These are phyloP conservation scores for Ophiobolus disseminans DNA, from an alignment of 2,329 filamentous ascomycete genomes.

Conservation along the genomic window DNA sequence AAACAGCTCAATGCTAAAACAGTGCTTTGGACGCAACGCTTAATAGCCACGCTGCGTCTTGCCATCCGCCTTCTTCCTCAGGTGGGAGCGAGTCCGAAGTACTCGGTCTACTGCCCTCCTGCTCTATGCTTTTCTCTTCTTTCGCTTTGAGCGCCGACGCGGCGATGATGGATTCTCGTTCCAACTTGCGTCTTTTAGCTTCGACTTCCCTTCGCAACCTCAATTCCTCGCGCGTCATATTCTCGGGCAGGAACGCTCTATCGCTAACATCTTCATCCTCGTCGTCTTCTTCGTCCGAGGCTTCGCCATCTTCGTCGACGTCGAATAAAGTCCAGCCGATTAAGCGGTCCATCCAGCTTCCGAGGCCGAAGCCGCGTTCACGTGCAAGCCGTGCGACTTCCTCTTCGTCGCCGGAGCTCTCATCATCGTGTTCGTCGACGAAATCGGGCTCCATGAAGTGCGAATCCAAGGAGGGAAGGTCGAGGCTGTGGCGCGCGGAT, in stretches of 20 bases:
- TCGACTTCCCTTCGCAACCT: conserved; percentile 48
- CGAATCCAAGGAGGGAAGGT: conserved; percentile 33
- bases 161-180: conserved; percentile 45
- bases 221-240: conserved; percentile 48
- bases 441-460: conserved; percentile 56
- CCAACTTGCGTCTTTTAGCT: conserved; percentile 44
- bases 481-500: conserved; percentile 40
- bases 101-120: conserved; percentile 19
- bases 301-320: conserved; percentile 58
- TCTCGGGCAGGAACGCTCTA: conserved; percentile 23
- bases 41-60: conserved; percentile 65
- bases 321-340: conserved; percentile 66
- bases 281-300: conserved; percentile 37
- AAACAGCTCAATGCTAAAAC: conserved; percentile 33
- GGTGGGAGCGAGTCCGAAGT: conserved; percentile 18
- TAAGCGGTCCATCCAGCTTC: conserved; percentile 63
- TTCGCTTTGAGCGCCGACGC: conserved; percentile 48
- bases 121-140: conserved; percentile 16
- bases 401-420: conserved; percentile 58
- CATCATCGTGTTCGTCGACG: conserved; percentile 53
- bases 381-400: conserved; percentile 61
- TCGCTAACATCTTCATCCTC: conserved; percentile 28
- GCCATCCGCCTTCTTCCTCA: conserved; percentile 59
- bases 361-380: conserved; percentile 62
- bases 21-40: conserved; percentile 59